Conservation (phyloP, 2,329 filamentous ascomycete genomes). For the Pseudophaeomoniella oleicola region DNA sequence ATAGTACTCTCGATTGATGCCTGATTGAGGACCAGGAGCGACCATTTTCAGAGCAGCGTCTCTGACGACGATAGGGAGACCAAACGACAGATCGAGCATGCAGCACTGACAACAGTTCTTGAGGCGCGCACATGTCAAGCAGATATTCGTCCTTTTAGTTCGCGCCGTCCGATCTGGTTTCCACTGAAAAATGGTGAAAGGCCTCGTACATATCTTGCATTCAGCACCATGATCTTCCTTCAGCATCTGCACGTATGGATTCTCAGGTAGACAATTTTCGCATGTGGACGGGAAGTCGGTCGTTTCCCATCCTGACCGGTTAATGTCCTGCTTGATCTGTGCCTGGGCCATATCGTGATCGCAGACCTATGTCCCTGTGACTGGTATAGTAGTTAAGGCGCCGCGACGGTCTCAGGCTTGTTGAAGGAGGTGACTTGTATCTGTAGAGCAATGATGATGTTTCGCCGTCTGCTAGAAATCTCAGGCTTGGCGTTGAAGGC, state of each 20-base stretch:
- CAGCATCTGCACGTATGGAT: constrained; percentile 96
- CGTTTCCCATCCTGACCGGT: constrained; percentile 90
- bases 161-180: constrained; percentile 81
- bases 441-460: too few relatives aligned
- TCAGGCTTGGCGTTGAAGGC: too few relatives aligned
- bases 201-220: constrained; percentile 79
- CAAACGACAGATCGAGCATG: constrained; percentile 95
- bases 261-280: constrained; percentile 89
- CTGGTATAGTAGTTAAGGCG: too few relatives aligned
- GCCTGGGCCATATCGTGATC: constrained; percentile 60
- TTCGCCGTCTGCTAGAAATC: too few relatives aligned
- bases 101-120: constrained; percentile 99
- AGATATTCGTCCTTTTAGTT: constrained; percentile 89
- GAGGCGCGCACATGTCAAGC: constrained; percentile 85
- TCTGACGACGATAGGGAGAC: constrained; percentile 82
- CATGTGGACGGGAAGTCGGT: constrained; percentile 37
- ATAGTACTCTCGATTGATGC: constrained; percentile 93
- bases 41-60: constrained; percentile 98
- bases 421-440: too few relatives aligned
- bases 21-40: constrained; percentile 77
- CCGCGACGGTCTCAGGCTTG: too few relatives aligned
- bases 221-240: constrained; percentile 91
- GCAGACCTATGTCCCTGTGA: too few relatives aligned
- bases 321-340: constrained; percentile 91
- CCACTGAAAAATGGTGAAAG: constrained; percentile 93